These are phyloP conservation scores for Phytopythium kandeliae DNA, from an alignment of 352 stramenopile species.

Conservation along the genomic window DNA sequence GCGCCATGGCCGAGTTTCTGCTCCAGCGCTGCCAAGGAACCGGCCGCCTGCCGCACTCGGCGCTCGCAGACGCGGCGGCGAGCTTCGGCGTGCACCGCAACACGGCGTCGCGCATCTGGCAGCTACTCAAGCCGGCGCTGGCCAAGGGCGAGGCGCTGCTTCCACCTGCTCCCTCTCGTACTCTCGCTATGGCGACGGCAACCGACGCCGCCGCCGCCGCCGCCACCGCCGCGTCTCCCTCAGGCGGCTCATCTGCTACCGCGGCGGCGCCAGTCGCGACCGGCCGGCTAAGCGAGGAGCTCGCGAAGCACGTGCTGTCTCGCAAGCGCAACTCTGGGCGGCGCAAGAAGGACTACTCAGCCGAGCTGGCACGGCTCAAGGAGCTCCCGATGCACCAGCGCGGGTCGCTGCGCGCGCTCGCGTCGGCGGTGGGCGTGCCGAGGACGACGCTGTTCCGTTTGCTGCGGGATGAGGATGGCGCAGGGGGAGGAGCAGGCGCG, in stretches of 20 bases:
- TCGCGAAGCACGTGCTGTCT: conserved; percentile 31
- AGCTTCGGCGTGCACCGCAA: conserved; percentile 37
- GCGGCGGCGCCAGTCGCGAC: neutral
- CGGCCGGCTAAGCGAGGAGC: conserved; percentile 3
- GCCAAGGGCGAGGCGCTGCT: conserved; percentile 2
- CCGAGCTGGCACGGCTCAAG: conserved; percentile 24
- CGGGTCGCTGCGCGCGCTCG: conserved; percentile 25
- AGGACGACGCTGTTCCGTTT: conserved; percentile 33
- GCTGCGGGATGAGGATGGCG: conserved; percentile 19
- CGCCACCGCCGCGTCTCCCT: too few species aligned
- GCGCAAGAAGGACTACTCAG: conserved; percentile 40
- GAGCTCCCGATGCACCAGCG: conserved; percentile 30
- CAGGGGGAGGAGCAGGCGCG: neutral
- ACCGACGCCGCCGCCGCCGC: conserved; percentile 9
- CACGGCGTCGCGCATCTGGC: conserved; percentile 37
- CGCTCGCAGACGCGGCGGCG: conserved; percentile 26
- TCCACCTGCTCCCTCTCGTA: neutral
- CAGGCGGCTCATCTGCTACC: neutral
- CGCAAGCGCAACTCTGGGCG: conserved; percentile 33
- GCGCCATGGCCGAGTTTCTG: conserved; percentile 30
- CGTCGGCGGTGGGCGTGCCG: conserved; percentile 27
- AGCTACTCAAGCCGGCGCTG: conserved; percentile 25
- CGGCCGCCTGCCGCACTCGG: conserved; percentile 20
- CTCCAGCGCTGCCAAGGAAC: conserved; percentile 27
- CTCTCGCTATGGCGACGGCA: too few species aligned